Conservation (phyloP, 139 green algal genomes). For the Tetradesmus lagerheimii region DNA sequence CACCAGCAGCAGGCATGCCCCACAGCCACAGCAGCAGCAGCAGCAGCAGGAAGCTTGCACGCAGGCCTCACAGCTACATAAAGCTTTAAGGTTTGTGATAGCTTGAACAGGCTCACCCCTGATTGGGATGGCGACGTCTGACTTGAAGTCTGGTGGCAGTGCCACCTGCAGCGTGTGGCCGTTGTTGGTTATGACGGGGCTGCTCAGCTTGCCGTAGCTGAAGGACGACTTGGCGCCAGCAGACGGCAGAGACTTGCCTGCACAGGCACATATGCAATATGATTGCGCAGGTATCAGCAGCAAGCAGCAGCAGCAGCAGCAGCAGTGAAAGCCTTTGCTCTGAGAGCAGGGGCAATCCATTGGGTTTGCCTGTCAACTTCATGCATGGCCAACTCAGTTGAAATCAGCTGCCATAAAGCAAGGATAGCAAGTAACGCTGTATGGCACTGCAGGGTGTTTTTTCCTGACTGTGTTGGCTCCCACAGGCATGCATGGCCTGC, state of each 20-base stretch:
- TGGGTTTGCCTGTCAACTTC: too few species aligned
- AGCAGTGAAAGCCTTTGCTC: not conserved
- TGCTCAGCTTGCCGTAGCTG: not conserved
- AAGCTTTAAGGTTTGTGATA: too few species aligned
- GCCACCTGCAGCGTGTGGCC: slow-evolving; percentile 37
- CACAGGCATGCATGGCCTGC: too few species aligned
- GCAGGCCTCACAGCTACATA: not conserved
- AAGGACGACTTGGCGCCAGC: slow-evolving; percentile 14
- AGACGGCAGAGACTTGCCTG: not conserved
- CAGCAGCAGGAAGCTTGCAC: not conserved
- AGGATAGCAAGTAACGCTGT: too few species aligned
- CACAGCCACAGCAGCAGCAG: not conserved
- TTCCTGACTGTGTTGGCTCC: too few species aligned
- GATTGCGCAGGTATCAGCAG: too few species aligned
- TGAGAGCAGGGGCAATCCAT: too few species aligned
- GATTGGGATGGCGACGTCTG: slow-evolving; percentile 11
- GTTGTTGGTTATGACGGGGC: slow-evolving; percentile 37
- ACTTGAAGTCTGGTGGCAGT: slow-evolving; percentile 14
- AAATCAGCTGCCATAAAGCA: too few species aligned
- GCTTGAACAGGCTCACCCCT: not conserved
- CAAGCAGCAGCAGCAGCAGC: not conserved
- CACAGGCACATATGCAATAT: not conserved
- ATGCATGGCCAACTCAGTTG: too few species aligned
- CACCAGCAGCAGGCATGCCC: too few species aligned
- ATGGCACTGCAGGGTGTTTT: too few species aligned